These are phyloP conservation scores for Gliomastix tumulicola DNA, from an alignment of 2,329 filamentous ascomycete species.

Conservation along the genomic window DNA sequence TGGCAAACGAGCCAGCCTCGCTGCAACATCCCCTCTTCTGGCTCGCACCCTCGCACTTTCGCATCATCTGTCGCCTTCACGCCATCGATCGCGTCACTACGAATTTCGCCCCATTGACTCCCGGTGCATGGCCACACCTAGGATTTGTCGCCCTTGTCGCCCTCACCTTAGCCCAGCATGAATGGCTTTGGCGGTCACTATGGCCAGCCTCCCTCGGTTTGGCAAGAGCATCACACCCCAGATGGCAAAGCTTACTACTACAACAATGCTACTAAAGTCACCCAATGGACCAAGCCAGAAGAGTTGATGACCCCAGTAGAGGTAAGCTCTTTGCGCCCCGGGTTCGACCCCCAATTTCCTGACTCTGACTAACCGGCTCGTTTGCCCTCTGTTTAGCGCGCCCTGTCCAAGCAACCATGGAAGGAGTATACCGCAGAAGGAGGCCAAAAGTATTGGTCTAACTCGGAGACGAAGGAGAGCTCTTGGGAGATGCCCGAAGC, in stretches of 20 bases:
- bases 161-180: too few relatives aligned
- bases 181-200: slow-evolving; percentile 45
- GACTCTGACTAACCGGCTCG: neutral
- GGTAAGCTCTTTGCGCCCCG: slow-evolving; percentile 38
- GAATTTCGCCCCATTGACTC: too few relatives aligned
- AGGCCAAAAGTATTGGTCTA: slow-evolving; percentile 92
- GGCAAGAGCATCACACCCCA: slow-evolving; percentile 74
- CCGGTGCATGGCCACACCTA: too few relatives aligned
- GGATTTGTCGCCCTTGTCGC: too few relatives aligned
- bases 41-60: too few relatives aligned
- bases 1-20: too few relatives aligned
- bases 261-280: slow-evolving; percentile 77
- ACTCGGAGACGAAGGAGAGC: slow-evolving; percentile 84
- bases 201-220: slow-evolving; percentile 48
- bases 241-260: slow-evolving; percentile 90
- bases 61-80: too few relatives aligned
- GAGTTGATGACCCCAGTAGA: slow-evolving; percentile 81
- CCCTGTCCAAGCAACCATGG: slow-evolving; percentile 78
- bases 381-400: too few relatives aligned
- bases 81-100: too few relatives aligned
- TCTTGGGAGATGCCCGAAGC: slow-evolving; percentile 90
- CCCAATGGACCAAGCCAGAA: slow-evolving; percentile 90
- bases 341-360: neutral
- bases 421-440: slow-evolving; percentile 85
- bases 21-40: too few relatives aligned